Evolutionary conservation across 2,329 filamentous ascomycete species (phyloP).

Genomic region (Neonectria punicea): DNA sequence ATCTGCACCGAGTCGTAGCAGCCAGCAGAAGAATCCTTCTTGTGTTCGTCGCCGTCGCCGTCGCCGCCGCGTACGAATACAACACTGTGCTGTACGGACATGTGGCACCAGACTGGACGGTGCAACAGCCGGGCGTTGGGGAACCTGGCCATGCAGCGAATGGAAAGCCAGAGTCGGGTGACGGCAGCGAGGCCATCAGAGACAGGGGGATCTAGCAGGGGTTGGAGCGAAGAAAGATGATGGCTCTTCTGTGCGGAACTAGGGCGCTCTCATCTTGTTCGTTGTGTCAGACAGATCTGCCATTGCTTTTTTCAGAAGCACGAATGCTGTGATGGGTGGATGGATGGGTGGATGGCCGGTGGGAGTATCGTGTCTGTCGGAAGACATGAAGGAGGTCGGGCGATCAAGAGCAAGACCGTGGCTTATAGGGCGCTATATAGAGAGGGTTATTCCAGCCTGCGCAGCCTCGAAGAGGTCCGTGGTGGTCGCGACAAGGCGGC

Average conservation of each 20-base stretch:
- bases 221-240: slow-evolving; percentile 4
- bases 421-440: slow-evolving; percentile 5
- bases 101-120: slow-evolving; percentile 28
- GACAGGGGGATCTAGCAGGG: slow-evolving; percentile 34
- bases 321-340: neutral
- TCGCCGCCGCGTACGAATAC: neutral
- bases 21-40: slow-evolving; percentile 8
- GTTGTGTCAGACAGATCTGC: slow-evolving; percentile 21
- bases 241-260: slow-evolving; percentile 28
- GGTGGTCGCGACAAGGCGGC: neutral
- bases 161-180: slow-evolving; percentile 20
- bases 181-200: slow-evolving; percentile 31
- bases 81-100: slow-evolving; percentile 16
- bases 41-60: slow-evolving; percentile 5
- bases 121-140: slow-evolving; percentile 10
- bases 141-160: slow-evolving; percentile 19
- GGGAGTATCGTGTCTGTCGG: neutral
- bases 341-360: neutral
- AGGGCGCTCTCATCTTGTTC: slow-evolving; percentile 27
- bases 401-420: neutral
- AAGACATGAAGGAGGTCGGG: neutral
- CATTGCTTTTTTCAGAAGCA: neutral
- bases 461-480: slow-evolving; percentile 7
- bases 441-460: slow-evolving; percentile 1
- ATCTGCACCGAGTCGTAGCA: slow-evolving; percentile 15